Evolutionary conservation across 2,329 filamentous ascomycete species (phyloP).

Genomic region (Penicillium italicum): DNA sequence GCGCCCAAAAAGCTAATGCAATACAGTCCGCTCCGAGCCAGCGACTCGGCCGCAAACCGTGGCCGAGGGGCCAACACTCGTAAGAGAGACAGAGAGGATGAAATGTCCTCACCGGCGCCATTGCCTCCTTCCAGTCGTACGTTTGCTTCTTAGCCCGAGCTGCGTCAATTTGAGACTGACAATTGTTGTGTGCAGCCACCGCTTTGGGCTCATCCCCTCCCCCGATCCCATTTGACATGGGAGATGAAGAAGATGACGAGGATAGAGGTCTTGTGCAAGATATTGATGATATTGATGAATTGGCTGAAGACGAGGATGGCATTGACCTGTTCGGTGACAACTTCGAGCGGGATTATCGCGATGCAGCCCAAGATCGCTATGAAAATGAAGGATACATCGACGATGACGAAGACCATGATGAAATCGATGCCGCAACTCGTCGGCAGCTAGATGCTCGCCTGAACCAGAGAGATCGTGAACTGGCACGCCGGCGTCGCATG

Average conservation of each 20-base stretch:
- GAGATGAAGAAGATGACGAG: conserved; percentile 47
- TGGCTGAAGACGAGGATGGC: conserved; percentile 66
- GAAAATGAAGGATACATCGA: conserved; percentile 60
- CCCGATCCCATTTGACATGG: conserved; percentile 50
- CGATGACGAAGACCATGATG: conserved; percentile 62
- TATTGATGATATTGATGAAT: conserved; percentile 65
- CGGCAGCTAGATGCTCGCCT: conserved; percentile 60
- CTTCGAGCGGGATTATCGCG: conserved; percentile 60
- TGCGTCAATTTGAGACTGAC: conserved; percentile 10
- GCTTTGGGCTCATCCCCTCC: conserved; percentile 56
- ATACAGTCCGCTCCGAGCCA: conserved; percentile 64
- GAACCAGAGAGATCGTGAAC: conserved; percentile 60
- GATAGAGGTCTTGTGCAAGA: conserved; percentile 60
- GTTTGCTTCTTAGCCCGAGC: conserved; percentile 32
- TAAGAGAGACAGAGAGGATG: conserved; percentile 63
- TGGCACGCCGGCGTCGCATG: conserved; percentile 57
- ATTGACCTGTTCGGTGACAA: conserved; percentile 67
- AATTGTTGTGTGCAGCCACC: conserved; percentile 11
- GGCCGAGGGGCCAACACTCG: conserved; percentile 56
- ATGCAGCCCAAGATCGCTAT: conserved; percentile 48
- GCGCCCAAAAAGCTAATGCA: conserved; percentile 11
- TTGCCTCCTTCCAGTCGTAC: conserved; percentile 60
- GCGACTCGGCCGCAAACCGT: conserved; percentile 79
- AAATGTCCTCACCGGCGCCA: conserved; percentile 57
- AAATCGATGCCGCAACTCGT: conserved; percentile 55